Evolutionary conservation across 352 stramenopile genomes (phyloP), one percentile per base, ranked within the genome.

Genomic region (Phytophthora syringae): DNA sequence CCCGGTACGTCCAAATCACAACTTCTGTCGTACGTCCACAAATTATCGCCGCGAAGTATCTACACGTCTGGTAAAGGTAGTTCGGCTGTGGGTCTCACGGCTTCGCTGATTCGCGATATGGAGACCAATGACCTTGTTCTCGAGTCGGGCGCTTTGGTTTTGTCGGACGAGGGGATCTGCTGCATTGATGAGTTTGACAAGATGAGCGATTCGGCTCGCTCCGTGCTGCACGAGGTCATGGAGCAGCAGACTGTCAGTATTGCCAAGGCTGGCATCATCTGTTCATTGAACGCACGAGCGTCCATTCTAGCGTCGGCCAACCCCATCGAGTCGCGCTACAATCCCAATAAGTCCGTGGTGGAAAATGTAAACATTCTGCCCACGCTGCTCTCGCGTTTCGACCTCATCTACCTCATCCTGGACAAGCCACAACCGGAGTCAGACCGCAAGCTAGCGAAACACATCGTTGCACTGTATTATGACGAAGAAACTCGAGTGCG

Each of bases 141-240:
- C 52, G 98, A 99, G 74, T 98, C 89, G 21, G 93, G 93, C 16
- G 98, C 98, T 15, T 72, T 99, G 25, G 97, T 99, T 52, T 79
- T 99, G 21, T 98, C 89, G 15, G 98, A 99, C 66, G 86, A 97
- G 53, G 98, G 98, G 13, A 97, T 99, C 67, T 99, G 97, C 77
- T 99, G 98, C 74, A 99, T 99, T 49, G 97, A 99, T 77, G 97
- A 99, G 78, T 99, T 99, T 72, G 97, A 99, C 71, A 99, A 99
- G 78, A 99, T 99, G 97, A 97, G 84, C 32, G 98, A 99, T 59
- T 97, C 93, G 2, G 98, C 97, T 25, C 91, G 98, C 39, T 97
- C 95, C 2, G 97, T 99, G 50, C 84, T 99, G 9, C 98, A 99
- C 80, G 98, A 99, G 85, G 97, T 97, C n/a, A 99, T 99, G 95